Percentiles rank a stretch among this genome's conserved stretches.
phyloP scores from a whole-genome alignment of 345 rosid genomes.

The Citrus glauca region DNA sequence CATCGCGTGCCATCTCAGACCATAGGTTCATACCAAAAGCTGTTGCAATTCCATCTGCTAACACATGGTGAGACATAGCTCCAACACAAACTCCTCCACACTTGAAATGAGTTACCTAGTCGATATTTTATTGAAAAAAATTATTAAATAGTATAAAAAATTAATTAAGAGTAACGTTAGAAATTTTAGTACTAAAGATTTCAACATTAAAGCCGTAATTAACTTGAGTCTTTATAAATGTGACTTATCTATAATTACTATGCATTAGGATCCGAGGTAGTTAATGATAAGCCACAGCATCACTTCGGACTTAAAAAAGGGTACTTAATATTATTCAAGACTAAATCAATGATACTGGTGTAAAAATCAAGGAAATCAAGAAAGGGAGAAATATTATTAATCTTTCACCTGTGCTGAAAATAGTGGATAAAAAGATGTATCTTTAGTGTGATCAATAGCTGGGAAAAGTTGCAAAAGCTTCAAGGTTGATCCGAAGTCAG shows the following conservation, averaged over 20 bases:
- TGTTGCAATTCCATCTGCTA: constrained; percentile 17
- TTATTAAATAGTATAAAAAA: too few relatives aligned
- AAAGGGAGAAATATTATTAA: constrained; percentile 14
- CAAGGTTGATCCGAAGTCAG: constrained; percentile 15
- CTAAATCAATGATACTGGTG: too few relatives aligned
- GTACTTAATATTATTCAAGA: too few relatives aligned
- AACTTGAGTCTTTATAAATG: too few relatives aligned
- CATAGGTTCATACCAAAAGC: constrained; percentile 26
- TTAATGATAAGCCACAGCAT: too few relatives aligned
- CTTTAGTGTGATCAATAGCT: constrained; percentile 20
- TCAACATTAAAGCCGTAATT: too few relatives aligned
- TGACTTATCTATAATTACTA: too few relatives aligned
- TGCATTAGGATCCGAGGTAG: too few relatives aligned
- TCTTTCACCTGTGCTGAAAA: constrained; percentile 19
- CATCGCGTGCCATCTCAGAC: constrained; percentile 24
- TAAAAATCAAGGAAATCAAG: neutral
- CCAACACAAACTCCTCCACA: constrained; percentile 33
- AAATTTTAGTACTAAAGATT: too few relatives aligned
- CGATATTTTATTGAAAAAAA: too few relatives aligned
- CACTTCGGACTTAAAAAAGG: too few relatives aligned
- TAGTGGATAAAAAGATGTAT: constrained; percentile 27
- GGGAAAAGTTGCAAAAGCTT: constrained; percentile 28
- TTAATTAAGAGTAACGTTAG: too few relatives aligned
- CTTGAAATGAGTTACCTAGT: constrained; percentile 22
- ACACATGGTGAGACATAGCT: constrained; percentile 11